Conservation (phyloP, 805 yeast species). For the Wickerhamomyces silvicola region DNA sequence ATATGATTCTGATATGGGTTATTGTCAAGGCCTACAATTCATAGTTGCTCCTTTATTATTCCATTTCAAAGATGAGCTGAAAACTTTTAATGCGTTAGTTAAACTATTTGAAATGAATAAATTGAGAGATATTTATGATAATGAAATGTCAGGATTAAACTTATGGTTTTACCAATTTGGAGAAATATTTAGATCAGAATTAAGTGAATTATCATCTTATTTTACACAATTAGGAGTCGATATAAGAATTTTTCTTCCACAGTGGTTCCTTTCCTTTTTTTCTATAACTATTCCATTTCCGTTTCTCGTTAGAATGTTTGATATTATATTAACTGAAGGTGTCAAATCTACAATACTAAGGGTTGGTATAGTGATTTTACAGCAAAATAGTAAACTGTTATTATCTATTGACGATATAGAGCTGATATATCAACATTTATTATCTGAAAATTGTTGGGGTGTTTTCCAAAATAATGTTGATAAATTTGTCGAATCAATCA, state of each 20-base stretch:
- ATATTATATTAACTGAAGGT: conserved; percentile 45
- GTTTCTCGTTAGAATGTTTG: conserved; percentile 45
- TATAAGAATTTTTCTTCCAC: conserved; percentile 44
- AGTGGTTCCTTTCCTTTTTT: conserved; percentile 59
- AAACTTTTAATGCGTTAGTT: conserved; percentile 46
- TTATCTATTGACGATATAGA: conserved; percentile 32
- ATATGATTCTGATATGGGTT: conserved; percentile 60
- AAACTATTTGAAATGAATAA: conserved; percentile 55
- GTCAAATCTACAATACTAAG: conserved; percentile 49
- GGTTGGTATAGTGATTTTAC: conserved; percentile 45
- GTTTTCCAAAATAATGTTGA: conserved; percentile 32
- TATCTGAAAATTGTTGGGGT: conserved; percentile 37
- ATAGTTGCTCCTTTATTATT: conserved; percentile 52
- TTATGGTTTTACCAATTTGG: conserved; percentile 48
- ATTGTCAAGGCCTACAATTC: conserved; percentile 62
- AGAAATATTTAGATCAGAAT: conserved; percentile 31
- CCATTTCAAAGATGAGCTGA: conserved; percentile 31
- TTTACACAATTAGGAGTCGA: conserved; percentile 33
- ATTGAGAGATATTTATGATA: conserved; percentile 44
- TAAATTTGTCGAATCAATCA: conserved; percentile 25
- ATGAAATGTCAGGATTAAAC: conserved; percentile 49
- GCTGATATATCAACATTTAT: conserved; percentile 31
- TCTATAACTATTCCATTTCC: conserved; percentile 54
- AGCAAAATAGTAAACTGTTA: conserved; percentile 37
- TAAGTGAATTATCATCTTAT: conserved; percentile 38